Evolutionary conservation across 1,284 basidiomycete species (phyloP).

Genomic region (Rhodotorula sp.): DNA sequence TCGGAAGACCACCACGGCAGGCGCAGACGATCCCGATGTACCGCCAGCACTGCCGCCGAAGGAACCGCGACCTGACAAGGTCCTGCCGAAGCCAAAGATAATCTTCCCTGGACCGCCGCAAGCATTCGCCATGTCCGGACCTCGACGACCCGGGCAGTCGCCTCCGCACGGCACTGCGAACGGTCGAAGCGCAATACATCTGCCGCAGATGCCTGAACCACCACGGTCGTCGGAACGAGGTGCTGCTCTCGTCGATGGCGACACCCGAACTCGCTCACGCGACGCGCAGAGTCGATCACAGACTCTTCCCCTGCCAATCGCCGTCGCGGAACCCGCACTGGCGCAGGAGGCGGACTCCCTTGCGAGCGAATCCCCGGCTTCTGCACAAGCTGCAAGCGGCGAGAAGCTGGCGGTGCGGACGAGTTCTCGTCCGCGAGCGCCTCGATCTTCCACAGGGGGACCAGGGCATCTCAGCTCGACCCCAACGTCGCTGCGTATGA

Average conservation of each 20-base stretch:
- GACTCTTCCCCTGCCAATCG: no score
- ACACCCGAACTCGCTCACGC: no score
- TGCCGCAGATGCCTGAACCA: no score
- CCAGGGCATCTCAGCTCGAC: background rate
- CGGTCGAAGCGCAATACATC: background rate
- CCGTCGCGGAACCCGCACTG: no score
- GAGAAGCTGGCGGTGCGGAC: conserved; percentile 17
- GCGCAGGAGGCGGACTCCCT: no score
- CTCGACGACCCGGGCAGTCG: background rate
- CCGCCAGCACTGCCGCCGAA: background rate
- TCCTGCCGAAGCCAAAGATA: background rate
- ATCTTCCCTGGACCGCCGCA: background rate
- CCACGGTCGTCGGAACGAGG: no score
- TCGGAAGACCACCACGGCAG: background rate
- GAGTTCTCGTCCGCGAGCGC: conserved; percentile 17
- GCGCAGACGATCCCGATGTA: background rate
- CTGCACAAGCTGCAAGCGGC: background rate
- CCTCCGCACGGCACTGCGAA: background rate
- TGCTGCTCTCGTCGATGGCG: no score
- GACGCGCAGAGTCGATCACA: no score
- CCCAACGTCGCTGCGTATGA: no score
- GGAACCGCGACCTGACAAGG: background rate
- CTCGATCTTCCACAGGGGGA: background rate
- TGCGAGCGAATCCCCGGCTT: no score
- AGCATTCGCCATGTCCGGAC: background rate